Base-by-base conservation (phyloP, 2,329 filamentous ascomycete species). In the Neofusicoccum cordaticola region DNA sequence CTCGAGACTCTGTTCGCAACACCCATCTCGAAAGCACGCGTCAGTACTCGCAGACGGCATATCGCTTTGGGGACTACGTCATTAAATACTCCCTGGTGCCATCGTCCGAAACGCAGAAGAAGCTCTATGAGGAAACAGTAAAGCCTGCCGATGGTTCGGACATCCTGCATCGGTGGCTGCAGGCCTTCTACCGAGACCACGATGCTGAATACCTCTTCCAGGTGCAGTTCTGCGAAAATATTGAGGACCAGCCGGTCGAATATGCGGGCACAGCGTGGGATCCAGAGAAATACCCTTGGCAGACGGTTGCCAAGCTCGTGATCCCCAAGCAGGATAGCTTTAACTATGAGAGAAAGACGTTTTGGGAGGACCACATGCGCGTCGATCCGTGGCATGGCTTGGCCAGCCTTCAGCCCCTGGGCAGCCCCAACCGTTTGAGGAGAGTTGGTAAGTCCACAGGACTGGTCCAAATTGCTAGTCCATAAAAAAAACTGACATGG, bases 61-160 rank as follows among this genome's bases (percentile, higher is more conserved):
- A 82, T 68, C 79, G 79, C 22, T 83, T 80, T 66, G 81, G 81
- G 19, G 74, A 80, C 58, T 81, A 81, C 65, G 76, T 83, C 2
- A 75, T 77, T 58, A 84, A 84, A 67, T 83, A 82, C 66, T 77
- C 75, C 61, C 74, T 83, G 34, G 76, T 81, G 5, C 82, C 81
- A 0, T 76, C 72, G 13, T 71, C 72, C 2, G 72, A 78, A 4
- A 78, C 74, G 1, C 79, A 82, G 68, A 74, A 74, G 53, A 78
- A 77, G 58, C 72, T 79, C 1, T 73, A 74, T 42, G 74, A 76
- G 17, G 74, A 82, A 64, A 75, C 71, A 0, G 73, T 79, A 41
- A 77, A 77, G 42, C 72, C 73, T 2, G 71, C 77, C 5, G 67
- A 76, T 53, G 69, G 70, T 11, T 70, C 77, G 39, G 73, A 79